A percentile compares a stretch with the other conserved stretches of the same genome.
Evolutionary conservation across 345 rosid genomes (phyloP).

Genomic region (Eucalyptus virginea): DNA sequence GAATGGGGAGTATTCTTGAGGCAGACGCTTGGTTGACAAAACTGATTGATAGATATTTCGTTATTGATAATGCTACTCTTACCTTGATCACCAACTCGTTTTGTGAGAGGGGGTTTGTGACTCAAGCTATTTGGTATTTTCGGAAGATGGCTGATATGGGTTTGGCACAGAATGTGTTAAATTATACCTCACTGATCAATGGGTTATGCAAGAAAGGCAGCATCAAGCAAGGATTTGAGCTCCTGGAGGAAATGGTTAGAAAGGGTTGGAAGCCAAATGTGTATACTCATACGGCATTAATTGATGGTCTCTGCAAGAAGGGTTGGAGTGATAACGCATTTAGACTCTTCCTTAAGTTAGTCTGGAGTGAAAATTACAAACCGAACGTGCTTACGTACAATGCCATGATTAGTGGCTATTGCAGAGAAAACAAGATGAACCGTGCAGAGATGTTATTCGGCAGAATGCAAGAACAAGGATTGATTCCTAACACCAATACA

Average conservation of each 20-base stretch:
- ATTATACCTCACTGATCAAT: conserved; percentile 62
- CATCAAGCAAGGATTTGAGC: conserved; percentile 77
- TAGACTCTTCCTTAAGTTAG: conserved; percentile 73
- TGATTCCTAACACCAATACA: too few species aligned
- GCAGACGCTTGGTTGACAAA: conserved; percentile 59
- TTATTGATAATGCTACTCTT: conserved; percentile 60
- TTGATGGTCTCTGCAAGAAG: conserved; percentile 80
- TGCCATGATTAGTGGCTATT: too few species aligned
- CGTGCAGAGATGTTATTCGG: too few species aligned
- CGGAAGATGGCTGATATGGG: conserved; percentile 50
- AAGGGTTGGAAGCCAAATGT: conserved; percentile 51
- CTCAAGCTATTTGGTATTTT: conserved; percentile 55
- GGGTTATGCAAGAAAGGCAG: conserved; percentile 76
- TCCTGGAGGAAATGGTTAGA: conserved; percentile 75
- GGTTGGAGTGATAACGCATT: conserved; percentile 92
- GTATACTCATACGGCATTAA: conserved; percentile 13
- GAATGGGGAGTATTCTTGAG: conserved; percentile 41
- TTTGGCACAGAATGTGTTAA: conserved; percentile 62
- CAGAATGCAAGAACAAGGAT: too few species aligned
- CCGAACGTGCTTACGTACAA: conserved; percentile 11
- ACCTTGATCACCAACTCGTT: conserved; percentile 44
- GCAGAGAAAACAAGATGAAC: too few species aligned
- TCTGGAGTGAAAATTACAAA: conserved; percentile 59
- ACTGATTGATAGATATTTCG: conserved; percentile 51
- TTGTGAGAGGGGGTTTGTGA: conserved; percentile 46